A percentile compares a stretch with the other conserved stretches of the same genome.
These are phyloP conservation scores for Phoenix dactylifera DNA, from an alignment of 176 grass and related monocot genomes.

Conservation along the genomic window DNA sequence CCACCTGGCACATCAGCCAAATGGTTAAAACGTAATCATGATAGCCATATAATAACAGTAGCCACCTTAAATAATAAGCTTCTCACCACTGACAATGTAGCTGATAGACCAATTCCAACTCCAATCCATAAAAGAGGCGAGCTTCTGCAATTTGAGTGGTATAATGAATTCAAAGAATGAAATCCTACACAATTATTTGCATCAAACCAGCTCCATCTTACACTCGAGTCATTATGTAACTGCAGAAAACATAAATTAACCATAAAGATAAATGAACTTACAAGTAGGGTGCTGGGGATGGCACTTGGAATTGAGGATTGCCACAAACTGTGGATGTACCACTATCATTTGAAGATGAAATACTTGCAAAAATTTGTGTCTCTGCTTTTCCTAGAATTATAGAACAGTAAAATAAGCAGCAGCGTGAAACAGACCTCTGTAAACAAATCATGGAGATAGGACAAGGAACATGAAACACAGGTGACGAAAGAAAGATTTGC, in stretches of 20 bases:
- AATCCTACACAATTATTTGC: too few relatives aligned
- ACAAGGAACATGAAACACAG: too few relatives aligned
- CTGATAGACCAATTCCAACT: not conserved
- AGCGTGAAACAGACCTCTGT: too few relatives aligned
- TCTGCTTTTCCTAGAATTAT: not conserved
- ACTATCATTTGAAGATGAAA: constrained; percentile 1
- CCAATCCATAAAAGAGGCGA: constrained; percentile 2
- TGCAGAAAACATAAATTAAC: too few relatives aligned
- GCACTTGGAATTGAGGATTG: not conserved
- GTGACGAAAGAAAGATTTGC: too few relatives aligned
- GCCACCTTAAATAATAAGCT: not conserved
- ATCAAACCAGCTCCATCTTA: too few relatives aligned
- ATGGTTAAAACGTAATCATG: not conserved
- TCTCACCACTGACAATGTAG: not conserved
- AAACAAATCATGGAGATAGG: too few relatives aligned
- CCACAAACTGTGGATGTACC: not conserved
- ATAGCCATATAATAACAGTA: too few relatives aligned
- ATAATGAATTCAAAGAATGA: not conserved
- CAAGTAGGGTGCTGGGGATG: not conserved
- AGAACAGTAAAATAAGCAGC: too few relatives aligned
- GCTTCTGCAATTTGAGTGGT: not conserved
- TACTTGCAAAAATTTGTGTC: not conserved
- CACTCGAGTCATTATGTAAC: too few relatives aligned
- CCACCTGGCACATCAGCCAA: constrained; percentile 41
- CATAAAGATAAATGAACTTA: not conserved